phyloP scores from a whole-genome alignment of 129 eudicot genomes.

The Calendula officinalis region DNA sequence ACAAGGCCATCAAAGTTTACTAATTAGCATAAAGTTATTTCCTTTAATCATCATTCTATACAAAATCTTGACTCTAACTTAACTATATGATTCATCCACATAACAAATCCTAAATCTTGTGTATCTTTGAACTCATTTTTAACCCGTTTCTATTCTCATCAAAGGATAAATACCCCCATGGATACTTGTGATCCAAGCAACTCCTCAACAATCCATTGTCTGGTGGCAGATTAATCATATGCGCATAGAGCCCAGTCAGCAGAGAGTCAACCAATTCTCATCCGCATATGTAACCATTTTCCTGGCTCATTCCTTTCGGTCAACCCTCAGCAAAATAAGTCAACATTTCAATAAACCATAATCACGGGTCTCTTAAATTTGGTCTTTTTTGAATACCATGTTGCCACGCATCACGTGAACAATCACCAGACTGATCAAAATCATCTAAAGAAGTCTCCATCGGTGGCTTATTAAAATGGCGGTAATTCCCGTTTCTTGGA shows the following conservation, averaged over 20 bases:
- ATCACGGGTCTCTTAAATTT: conserved; percentile 51
- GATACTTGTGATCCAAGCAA: background rate
- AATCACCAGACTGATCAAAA: conserved; percentile 49
- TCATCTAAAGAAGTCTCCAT: conserved; percentile 50
- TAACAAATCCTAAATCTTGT: too few species aligned
- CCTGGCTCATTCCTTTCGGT: background rate
- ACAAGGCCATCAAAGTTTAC: too few species aligned
- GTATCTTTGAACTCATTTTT: too few species aligned
- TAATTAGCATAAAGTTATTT: too few species aligned
- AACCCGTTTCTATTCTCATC: too few species aligned
- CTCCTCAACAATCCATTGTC: conserved; percentile 10
- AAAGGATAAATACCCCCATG: too few species aligned
- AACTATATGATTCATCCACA: too few species aligned
- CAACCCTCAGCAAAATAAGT: conserved; percentile 12
- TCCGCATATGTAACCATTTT: background rate
- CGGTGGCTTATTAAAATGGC: conserved; percentile 40
- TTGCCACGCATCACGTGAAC: conserved; percentile 72
- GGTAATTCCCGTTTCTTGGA: conserved; percentile 61
- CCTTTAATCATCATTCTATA: too few species aligned
- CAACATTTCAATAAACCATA: background rate
- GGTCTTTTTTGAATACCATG: conserved; percentile 66
- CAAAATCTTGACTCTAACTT: too few species aligned
- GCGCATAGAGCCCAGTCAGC: too few species aligned
- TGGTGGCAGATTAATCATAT: too few species aligned
- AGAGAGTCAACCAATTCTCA: too few species aligned